These are phyloP conservation scores for Eimeria maxima DNA, from an alignment of 169 alveolate species.

Conservation along the genomic window DNA sequence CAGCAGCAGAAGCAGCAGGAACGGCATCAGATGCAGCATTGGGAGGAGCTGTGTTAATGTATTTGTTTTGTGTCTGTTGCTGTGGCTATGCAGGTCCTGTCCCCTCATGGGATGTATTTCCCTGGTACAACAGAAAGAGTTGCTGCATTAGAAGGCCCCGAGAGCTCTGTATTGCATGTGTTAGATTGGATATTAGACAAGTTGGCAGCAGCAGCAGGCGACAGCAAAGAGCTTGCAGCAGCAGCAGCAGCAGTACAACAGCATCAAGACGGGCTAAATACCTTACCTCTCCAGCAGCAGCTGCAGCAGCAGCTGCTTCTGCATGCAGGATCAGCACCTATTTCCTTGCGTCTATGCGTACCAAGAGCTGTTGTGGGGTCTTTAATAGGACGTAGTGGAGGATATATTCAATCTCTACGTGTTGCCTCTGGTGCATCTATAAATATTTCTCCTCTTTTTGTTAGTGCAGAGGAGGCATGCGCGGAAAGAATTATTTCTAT, in stretches of 20 bases:
- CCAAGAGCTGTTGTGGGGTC: constrained; percentile 77
- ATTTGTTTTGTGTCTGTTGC: no score
- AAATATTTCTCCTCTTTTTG: constrained; percentile 74
- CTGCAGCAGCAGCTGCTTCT: constrained; percentile 43
- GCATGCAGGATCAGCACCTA: not conserved
- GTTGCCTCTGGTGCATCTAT: constrained; percentile 66
- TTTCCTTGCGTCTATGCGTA: constrained; percentile 14
- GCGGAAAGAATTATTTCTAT: constrained; percentile 62
- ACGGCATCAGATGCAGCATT: no score
- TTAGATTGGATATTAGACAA: constrained; percentile 73
- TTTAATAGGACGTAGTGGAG: constrained; percentile 68
- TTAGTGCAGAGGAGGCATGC: constrained; percentile 77
- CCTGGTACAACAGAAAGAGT: constrained; percentile 77
- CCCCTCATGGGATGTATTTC: constrained; percentile 81
- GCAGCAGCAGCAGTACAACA: constrained; percentile 25
- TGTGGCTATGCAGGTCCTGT: constrained; percentile 44
- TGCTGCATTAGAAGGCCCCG: constrained; percentile 68
- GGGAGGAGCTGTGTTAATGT: no score
- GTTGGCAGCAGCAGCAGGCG: constrained; percentile 1
- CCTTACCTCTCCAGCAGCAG: not conserved
- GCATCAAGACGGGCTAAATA: not conserved
- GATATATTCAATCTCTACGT: constrained; percentile 77
- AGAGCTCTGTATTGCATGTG: constrained; percentile 56
- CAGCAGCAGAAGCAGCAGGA: no score
- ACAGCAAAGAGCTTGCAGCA: not conserved